These are phyloP conservation scores for Podaxis sp. DNA, from an alignment of 768 basidiomycete species.

Conservation along the genomic window DNA sequence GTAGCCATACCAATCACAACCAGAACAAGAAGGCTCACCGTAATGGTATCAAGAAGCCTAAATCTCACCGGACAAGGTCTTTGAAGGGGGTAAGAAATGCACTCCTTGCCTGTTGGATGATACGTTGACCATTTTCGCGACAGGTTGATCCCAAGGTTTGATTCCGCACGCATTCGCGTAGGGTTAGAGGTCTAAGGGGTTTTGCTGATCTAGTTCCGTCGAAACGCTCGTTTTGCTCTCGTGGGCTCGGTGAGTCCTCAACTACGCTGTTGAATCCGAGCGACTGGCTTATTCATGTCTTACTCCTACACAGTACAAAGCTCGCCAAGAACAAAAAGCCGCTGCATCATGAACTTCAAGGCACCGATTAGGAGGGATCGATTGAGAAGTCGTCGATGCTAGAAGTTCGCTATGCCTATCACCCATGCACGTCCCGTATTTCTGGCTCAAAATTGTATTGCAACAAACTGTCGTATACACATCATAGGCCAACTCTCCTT, in stretches of 20 bases:
- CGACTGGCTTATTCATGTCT: background rate
- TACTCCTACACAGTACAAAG: constrained; percentile 50
- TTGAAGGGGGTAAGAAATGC: constrained; percentile 81
- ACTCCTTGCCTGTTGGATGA: constrained; percentile 2
- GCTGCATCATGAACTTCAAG: constrained; percentile 33
- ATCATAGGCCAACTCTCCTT: background rate
- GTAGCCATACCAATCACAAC: constrained; percentile 92
- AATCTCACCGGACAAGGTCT: constrained; percentile 70
- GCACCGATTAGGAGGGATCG: background rate
- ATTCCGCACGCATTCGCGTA: constrained; percentile 8
- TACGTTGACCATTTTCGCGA: constrained; percentile 7
- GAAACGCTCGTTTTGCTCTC: constrained; percentile 73
- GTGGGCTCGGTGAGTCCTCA: constrained; percentile 64
- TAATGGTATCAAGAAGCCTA: constrained; percentile 92
- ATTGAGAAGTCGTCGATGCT: background rate
- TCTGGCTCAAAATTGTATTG: background rate
- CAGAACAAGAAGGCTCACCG: constrained; percentile 96
- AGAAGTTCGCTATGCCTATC: background rate
- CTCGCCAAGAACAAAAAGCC: constrained; percentile 59
- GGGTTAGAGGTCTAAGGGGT: constrained; percentile 13
- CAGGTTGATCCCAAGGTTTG: constrained; percentile 82
- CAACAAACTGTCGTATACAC: background rate
- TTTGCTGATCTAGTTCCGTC: constrained; percentile 63
- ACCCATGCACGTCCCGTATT: background rate
- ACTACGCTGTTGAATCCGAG: background rate